These are phyloP conservation scores for Nothophytophthora sp. DNA, from an alignment of 352 stramenopile species.

Conservation along the genomic window DNA sequence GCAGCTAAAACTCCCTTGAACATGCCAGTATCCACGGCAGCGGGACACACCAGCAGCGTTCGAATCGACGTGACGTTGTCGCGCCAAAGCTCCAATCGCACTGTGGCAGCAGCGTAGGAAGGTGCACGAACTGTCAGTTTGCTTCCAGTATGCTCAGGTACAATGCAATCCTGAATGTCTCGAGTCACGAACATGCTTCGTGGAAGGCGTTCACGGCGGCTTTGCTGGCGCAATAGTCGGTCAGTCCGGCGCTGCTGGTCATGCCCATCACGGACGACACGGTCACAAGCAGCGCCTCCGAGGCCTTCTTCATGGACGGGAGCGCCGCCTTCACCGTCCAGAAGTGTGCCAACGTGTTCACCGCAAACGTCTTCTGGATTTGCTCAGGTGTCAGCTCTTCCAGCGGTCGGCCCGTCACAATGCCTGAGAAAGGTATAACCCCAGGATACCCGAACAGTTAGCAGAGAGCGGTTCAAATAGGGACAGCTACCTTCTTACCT, in stretches of 20 bases:
- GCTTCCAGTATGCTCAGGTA: too few species aligned
- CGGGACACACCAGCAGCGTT: constrained; percentile 78
- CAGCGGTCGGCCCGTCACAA: constrained; percentile 46
- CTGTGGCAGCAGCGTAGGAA: too few species aligned
- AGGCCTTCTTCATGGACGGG: constrained; percentile 58
- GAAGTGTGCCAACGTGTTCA: constrained; percentile 78
- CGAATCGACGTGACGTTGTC: constrained; percentile 55
- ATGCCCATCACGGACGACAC: constrained; percentile 84
- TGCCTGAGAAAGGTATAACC: constrained; percentile 18
- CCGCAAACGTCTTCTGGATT: constrained; percentile 52
- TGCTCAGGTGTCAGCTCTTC: constrained; percentile 39
- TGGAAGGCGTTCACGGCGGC: constrained; percentile 74
- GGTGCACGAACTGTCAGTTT: too few species aligned
- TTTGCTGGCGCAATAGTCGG: constrained; percentile 83
- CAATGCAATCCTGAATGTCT: too few species aligned
- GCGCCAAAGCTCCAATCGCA: constrained; percentile 74
- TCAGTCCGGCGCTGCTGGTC: constrained; percentile 55
- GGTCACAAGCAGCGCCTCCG: constrained; percentile 58
- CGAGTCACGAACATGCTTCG: constrained; percentile 39
- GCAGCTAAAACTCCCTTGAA: constrained; percentile 59
- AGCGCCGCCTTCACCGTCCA: constrained; percentile 67
- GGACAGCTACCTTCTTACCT: constrained; percentile 12
- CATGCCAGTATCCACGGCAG: constrained; percentile 76
- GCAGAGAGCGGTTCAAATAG: too few species aligned
- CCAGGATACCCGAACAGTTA: neutral